Conservation (phyloP, 257 asterid genomes). For the Solanum infundibuliforme region DNA sequence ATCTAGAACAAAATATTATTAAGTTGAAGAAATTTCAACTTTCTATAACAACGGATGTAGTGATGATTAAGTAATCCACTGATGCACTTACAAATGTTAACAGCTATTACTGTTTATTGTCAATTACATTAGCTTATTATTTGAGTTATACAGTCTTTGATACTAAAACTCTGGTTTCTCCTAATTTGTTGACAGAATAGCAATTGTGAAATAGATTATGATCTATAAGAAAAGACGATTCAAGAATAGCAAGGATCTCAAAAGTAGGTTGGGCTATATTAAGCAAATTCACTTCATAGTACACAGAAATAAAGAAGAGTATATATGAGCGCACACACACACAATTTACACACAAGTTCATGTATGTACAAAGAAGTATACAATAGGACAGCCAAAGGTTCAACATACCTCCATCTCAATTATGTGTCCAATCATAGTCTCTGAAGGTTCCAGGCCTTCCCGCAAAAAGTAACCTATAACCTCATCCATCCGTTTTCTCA, state of each 20-base stretch:
- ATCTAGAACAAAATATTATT: slow-evolving; percentile 29
- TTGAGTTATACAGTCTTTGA: not conserved
- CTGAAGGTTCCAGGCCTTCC: slow-evolving; percentile 82
- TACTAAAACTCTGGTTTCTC: not conserved
- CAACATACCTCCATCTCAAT: slow-evolving; percentile 79
- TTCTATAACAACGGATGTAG: not conserved
- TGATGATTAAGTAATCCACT: not conserved
- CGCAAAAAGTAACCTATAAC: slow-evolving; percentile 65
- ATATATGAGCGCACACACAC: not conserved
- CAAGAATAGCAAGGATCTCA: not conserved
- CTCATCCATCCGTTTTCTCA: slow-evolving; percentile 68
- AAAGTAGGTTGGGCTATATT: not conserved
- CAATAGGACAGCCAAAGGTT: not conserved
- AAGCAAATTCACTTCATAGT: not conserved
- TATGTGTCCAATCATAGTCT: slow-evolving; percentile 77
- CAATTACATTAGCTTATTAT: not conserved
- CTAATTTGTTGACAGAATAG: not conserved
- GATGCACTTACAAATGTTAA: not conserved
- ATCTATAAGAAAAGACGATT: not conserved
- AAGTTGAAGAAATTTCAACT: not conserved
- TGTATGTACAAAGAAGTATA: not conserved
- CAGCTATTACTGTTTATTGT: not conserved
- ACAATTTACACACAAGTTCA: not conserved
- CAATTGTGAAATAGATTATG: not conserved
- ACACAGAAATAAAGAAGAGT: not conserved